Base-by-base conservation (phyloP, 352 stramenopile species). In the Phytophthora litchii region DNA sequence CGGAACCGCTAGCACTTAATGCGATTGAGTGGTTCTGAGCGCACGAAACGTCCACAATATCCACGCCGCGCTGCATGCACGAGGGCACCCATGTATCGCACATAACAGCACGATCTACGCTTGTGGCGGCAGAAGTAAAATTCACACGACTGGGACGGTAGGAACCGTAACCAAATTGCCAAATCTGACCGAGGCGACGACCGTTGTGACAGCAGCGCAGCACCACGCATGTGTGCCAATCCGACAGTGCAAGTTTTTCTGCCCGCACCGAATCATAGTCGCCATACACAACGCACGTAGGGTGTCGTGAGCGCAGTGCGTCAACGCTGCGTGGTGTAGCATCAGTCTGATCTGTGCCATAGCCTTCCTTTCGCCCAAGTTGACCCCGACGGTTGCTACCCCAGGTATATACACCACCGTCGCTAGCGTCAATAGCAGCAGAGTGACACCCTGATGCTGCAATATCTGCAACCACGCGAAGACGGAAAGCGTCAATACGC, bases 11-110 rank as follows among this genome's bases (percentile, higher is more conserved):
- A 20, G 72, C 64, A 25, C 67, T 76, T n/a, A 92, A 58, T 9
- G 82, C 85, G 23, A 94, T 94, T 9, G 83, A 92, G 43, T 94
- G 83, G 34, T 91, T 88, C 34, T 78, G 79, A 11, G 85, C 85
- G 37, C 81, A 94, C 14, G 83, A 89, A 35, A 94, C 62, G 37
- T 84, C 60, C 29, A 91, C 58, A 46, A 94, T 88, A 44, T 88
- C 80, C 38, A 73, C 59, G 5, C 42, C 63, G 14, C 56, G 74
- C 38, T 86, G 68, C 49, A 81, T 86, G 52, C 67, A 87, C 9
- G 73, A 73, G 12, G 82, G 76, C 0, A 85, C 36, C 82, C 80
- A 94, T 27, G 72, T 66, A 12, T 94, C 77, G 29, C 64, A 78
- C 72, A 88, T 64, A 6, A 86, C 17, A 3, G 69, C 49, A 7